Conservation (phyloP, 495 filamentous ascomycete genomes). For the Hypoxylon cercidicola region DNA sequence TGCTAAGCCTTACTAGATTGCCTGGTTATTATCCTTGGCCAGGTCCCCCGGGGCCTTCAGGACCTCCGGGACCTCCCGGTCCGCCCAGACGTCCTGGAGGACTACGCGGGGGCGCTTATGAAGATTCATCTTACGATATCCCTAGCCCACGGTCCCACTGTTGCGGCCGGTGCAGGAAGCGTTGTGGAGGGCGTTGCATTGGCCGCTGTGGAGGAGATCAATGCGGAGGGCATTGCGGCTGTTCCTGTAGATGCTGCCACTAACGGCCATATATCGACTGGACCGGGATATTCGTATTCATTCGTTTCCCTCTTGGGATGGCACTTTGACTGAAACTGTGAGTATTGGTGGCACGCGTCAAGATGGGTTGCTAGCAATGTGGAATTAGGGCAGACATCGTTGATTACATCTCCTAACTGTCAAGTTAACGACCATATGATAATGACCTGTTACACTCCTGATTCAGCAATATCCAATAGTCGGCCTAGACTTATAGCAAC, state of each 20-base stretch:
- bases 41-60: too few species aligned
- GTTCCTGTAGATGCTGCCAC: slow-evolving; percentile 26
- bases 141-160: background rate
- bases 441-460: too few species aligned
- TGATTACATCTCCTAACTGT: too few species aligned
- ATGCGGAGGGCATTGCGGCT: slow-evolving; percentile 28
- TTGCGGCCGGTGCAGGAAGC: slow-evolving; percentile 4
- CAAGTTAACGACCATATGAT: too few species aligned
- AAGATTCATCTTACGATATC: background rate
- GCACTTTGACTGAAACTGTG: too few species aligned
- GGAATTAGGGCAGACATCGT: too few species aligned
- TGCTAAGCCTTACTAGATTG: background rate
- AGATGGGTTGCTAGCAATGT: too few species aligned
- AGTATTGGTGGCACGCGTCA: too few species aligned
- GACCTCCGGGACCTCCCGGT: slow-evolving; percentile 16
- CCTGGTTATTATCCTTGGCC: background rate
- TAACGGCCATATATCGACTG: background rate
- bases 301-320: too few species aligned
- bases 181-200: slow-evolving; percentile 13
- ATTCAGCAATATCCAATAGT: too few species aligned
- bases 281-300: background rate
- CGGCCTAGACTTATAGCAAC: too few species aligned
- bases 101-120: background rate
- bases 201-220: slow-evolving; percentile 20
- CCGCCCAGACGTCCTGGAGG: slow-evolving; percentile 6